Conservation (phyloP, 78 protist species). For the Creolimax fragrantissima region DNA sequence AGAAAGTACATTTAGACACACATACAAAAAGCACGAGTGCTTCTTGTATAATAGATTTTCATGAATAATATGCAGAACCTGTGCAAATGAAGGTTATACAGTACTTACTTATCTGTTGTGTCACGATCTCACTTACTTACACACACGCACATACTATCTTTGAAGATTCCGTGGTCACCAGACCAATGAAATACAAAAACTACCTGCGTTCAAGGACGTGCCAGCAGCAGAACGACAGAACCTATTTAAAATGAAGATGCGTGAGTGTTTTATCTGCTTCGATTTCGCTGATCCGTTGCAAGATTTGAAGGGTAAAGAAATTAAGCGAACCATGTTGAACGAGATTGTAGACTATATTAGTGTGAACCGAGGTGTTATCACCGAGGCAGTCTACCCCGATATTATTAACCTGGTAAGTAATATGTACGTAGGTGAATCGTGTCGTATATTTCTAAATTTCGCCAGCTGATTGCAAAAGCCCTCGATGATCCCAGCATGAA, state of each 20-base stretch:
- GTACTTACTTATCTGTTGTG: too few species aligned
- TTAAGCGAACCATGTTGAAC: slow-evolving; percentile 64
- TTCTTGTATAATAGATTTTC: too few species aligned
- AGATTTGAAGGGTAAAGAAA: slow-evolving; percentile 44
- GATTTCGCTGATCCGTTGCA: slow-evolving; percentile 65
- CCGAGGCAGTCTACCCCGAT: slow-evolving; percentile 58
- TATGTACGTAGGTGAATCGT: not conserved
- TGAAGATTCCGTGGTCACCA: slow-evolving; percentile 4
- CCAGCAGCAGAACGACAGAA: slow-evolving; percentile 54
- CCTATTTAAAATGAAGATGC: slow-evolving; percentile 57
- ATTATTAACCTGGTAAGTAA: slow-evolving; percentile 61
- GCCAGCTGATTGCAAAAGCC: not conserved
- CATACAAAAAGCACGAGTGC: too few species aligned
- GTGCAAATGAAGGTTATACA: too few species aligned
- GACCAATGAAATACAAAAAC: slow-evolving; percentile 10
- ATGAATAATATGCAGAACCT: too few species aligned
- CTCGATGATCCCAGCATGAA: not conserved
- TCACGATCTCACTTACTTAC: too few species aligned
- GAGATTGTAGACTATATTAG: slow-evolving; percentile 75
- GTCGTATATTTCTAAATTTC: not conserved
- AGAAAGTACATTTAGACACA: not conserved
- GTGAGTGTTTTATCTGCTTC: slow-evolving; percentile 58
- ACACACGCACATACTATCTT: too few species aligned
- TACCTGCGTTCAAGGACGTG: slow-evolving; percentile 37
- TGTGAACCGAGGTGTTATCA: slow-evolving; percentile 36